Evolutionary conservation across 129 eudicot species (phyloP).

Genomic region (Artemisia tridentata): DNA sequence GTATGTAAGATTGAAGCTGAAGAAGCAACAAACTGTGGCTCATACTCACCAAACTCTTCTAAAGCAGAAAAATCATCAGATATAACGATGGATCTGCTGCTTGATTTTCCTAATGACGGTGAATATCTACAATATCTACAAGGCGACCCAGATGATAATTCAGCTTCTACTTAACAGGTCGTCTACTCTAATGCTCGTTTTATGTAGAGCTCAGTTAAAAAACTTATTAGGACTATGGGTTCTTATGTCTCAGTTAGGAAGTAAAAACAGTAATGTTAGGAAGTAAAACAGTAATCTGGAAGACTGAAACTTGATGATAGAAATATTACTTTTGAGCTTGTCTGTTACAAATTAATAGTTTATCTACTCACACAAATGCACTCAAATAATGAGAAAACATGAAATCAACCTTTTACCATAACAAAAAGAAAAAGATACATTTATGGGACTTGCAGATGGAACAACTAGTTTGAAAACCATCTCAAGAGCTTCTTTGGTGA

Average conservation of each 20-base stretch:
- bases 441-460: constrained; percentile 23
- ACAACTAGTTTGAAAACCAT: constrained; percentile 43
- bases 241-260: constrained; percentile 25
- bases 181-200: constrained; percentile 24
- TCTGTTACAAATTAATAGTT: constrained; percentile 21
- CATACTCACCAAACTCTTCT: constrained; percentile 45
- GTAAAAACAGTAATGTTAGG: constrained; percentile 17
- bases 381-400: constrained; percentile 39
- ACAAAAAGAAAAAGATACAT: constrained; percentile 27
- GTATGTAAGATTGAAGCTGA: constrained; percentile 31
- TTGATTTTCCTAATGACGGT: constrained; percentile 59
- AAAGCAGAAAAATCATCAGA: constrained; percentile 54
- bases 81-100: constrained; percentile 51
- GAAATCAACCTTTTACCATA: constrained; percentile 28
- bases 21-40: constrained; percentile 25
- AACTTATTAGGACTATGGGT: constrained; percentile 28
- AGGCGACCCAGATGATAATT: constrained; percentile 27
- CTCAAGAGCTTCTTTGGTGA: constrained; percentile 47
- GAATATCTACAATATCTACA: constrained; percentile 47
- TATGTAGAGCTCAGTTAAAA: constrained; percentile 13
- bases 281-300: constrained; percentile 19
- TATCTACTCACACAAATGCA: constrained; percentile 39
- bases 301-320: constrained; percentile 24
- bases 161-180: constrained; percentile 28
- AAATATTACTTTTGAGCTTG: constrained; percentile 31